Evolutionary conservation across 371 early-diverging fungal genomes (phyloP), one percentile per base, ranked within the genome.

Genomic region (Apophysomyces variabilis): DNA sequence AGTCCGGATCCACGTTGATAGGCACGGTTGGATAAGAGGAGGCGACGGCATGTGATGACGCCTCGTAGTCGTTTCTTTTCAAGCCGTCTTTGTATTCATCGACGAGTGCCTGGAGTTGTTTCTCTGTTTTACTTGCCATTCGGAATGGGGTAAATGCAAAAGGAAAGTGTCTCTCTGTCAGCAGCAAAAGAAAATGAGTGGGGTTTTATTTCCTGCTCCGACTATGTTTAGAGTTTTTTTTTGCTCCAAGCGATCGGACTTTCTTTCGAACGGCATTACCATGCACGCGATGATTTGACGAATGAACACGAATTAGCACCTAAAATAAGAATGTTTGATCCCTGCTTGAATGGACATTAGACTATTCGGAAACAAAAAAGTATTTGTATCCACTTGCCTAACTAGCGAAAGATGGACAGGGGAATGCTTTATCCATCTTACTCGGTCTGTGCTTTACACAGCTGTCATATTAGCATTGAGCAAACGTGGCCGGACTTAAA

Each of bases 1-100:
- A 61, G 60, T 56, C 56, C 21, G 59, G n/a, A 57, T 38, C 38
- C 21, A 26, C 65, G 38, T 18, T 46, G 13, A 47, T 36, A 46
- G 47, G 16, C 21, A 21, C 54, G 3, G 54, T 21, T 21, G 54
- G 21, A 32, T 50, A 50, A 9, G 54, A 1, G 9, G 54, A 26
- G 21, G 21, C 21, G 54, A 50, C 54, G 21, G 54, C 54, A 21
- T 21, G 54, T 9, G 54, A 50, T 18, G 16, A 26, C 54, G 54
- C 9, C 21, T 16, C 45, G 8, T 13, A 32, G 43, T 45, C 37
- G n/a, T 46, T 47, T 16, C 36, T 38, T 38, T 38, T 60, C 43
- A 44, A 39, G 54, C 58, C 44, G 50, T 63, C 39, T 46, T 64
- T 56, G 47, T 71, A 71, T 6, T 63, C 71, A 18, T 71, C 67